Evolutionary conservation across 768 basidiomycete genomes (phyloP).

Genomic region (Lactifluus subvellereus): DNA sequence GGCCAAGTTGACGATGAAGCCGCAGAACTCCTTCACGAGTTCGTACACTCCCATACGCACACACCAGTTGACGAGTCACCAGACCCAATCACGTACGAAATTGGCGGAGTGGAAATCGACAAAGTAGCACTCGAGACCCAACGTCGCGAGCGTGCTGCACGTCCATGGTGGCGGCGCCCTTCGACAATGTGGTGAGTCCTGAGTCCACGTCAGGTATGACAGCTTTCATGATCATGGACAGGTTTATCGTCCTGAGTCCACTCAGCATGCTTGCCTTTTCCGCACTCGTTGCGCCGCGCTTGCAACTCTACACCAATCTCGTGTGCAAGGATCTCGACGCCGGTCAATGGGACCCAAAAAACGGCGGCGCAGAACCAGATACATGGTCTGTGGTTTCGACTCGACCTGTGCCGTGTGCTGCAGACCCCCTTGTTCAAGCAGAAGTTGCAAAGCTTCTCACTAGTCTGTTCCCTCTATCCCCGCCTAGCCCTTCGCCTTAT

Average conservation of each 20-base stretch:
- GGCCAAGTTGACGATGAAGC: conserved; percentile 42
- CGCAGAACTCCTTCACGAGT: conserved; percentile 42
- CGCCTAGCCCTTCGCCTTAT: too few relatives aligned
- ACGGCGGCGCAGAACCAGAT: not conserved
- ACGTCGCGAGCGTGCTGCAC: conserved; percentile 23
- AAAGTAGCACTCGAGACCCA: conserved; percentile 26
- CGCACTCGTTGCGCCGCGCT: conserved; percentile 58
- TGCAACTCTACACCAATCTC: conserved; percentile 70
- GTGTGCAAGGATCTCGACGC: conserved; percentile 47
- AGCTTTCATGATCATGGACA: conserved; percentile 27
- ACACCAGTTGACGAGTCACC: conserved; percentile 34
- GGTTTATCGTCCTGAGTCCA: conserved; percentile 53
- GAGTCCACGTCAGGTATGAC: not conserved
- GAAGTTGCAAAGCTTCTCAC: conserved; percentile 60
- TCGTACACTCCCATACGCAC: conserved; percentile 38
- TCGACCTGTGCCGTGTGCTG: conserved; percentile 41
- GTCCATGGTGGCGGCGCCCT: conserved; percentile 73
- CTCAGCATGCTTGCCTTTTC: conserved; percentile 50
- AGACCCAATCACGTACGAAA: conserved; percentile 21
- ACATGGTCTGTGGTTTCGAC: not conserved
- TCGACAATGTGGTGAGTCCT: conserved; percentile 63
- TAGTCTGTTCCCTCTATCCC: conserved; percentile 37
- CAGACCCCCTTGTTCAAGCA: conserved; percentile 71
- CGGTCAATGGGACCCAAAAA: not conserved
- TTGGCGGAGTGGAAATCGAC: conserved; percentile 19